Percentiles rank a stretch among this genome's conserved stretches.
These are phyloP conservation scores for Suillus spraguei DNA, from an alignment of 768 basidiomycete species.

Conservation along the genomic window DNA sequence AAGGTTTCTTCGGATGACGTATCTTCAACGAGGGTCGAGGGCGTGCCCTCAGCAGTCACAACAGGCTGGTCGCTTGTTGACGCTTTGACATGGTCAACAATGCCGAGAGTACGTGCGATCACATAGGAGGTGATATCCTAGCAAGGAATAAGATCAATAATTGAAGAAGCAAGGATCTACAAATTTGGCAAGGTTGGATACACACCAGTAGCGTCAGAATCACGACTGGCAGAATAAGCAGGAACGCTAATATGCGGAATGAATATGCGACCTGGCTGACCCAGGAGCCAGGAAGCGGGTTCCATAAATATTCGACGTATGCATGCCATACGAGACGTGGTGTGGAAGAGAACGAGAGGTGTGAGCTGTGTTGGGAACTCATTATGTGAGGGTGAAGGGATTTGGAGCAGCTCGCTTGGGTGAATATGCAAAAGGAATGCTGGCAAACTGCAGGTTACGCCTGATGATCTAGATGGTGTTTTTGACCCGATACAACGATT, in stretches of 20 bases:
- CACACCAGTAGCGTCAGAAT: constrained; percentile 69
- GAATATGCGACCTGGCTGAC: constrained; percentile 63
- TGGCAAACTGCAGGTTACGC: constrained; percentile 16
- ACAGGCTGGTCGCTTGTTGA: constrained; percentile 59
- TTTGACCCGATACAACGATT: constrained; percentile 6
- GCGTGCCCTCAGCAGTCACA: constrained; percentile 22
- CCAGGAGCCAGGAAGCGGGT: constrained; percentile 66
- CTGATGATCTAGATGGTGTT: not conserved
- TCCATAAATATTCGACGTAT: constrained; percentile 66
- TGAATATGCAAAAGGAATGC: constrained; percentile 19
- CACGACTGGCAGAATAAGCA: constrained; percentile 51
- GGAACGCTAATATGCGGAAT: constrained; percentile 63
- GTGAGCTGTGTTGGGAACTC: constrained; percentile 16
- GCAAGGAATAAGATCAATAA: constrained; percentile 13
- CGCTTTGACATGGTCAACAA: constrained; percentile 74
- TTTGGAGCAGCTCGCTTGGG: constrained; percentile 9
- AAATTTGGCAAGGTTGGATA: constrained; percentile 20
- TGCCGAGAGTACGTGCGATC: constrained; percentile 80
- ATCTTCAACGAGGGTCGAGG: constrained; percentile 12
- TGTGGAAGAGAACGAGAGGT: constrained; percentile 30
- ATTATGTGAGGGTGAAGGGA: constrained; percentile 11
- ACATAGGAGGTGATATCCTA: constrained; percentile 83
- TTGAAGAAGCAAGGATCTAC: not conserved
- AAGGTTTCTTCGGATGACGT: constrained; percentile 18
- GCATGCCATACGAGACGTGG: constrained; percentile 55